Base-by-base conservation (phyloP, 2,329 filamentous ascomycete genomes). In the Biscogniauxia mediterranea region DNA sequence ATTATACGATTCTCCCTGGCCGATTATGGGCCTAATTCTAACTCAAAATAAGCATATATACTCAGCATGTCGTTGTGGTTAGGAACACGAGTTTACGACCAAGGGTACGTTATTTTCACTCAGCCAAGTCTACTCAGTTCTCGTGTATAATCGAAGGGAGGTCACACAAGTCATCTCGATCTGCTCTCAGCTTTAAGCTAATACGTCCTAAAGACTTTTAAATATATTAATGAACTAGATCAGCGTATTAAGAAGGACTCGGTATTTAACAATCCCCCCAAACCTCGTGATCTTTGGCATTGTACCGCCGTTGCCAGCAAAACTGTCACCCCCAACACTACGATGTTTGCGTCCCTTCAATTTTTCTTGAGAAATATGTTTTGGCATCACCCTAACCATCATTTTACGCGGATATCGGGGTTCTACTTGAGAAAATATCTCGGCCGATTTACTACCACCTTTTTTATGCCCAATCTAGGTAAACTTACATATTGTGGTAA, bases 1-100 rank as follows among this genome's bases (percentile, higher is more conserved):
- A 17, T 72, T 67, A 64, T 69, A 72, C 28, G 66, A 71, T 42
- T 57, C 72, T 25, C 46, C 70, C 21, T 26, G 19, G 3, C 53
- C 53, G 11, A 19, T 2, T 26, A 17, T 19, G 25, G 25, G 21
- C 17, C 5, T 55, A 13, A 23, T 55, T 19, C 25, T 26, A 13
- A 26, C 28, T 23, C n/a, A 23, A 23, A 42, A 55, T 19, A 55
- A 55, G 28, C 15, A 9, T 19, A 32, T 38, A 17, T 19, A 42
- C 17, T 19, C 5, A 55, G 5, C 6, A n/a, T 13, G 53, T 7
- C 53, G 53, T 6, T 26, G 53, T 6, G 26, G 7, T 28, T 55
- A 5, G 53, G 17, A 42, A n/a, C 25, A 20, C 2, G 53, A 15
- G 19, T 55, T 55, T 42, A 38, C 53, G 2, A 26, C 28, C 3